Conservation (phyloP, 2,329 filamentous ascomycete genomes). For the Clonostachys rhizophaga region DNA sequence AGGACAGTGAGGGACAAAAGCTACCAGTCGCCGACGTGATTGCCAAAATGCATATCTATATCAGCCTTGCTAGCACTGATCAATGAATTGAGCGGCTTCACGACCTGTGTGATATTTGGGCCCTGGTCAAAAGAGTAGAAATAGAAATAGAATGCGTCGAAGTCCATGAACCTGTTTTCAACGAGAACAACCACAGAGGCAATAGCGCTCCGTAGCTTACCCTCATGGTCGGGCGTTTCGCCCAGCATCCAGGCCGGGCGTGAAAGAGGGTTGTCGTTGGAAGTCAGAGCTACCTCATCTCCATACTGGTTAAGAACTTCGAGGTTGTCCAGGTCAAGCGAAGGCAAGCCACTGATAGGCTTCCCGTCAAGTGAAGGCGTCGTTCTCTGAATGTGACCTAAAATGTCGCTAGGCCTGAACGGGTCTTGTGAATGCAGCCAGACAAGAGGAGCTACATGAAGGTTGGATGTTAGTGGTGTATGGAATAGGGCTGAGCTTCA, state of each 20-base stretch:
- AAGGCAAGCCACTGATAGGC: constrained; percentile 8
- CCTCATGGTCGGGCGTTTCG: constrained; percentile 11
- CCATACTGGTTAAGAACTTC: constrained; percentile 11
- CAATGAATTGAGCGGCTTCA: constrained; percentile 14
- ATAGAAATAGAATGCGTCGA: constrained; percentile 23
- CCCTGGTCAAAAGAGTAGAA: constrained; percentile 23
- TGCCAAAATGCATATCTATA: constrained; percentile 11
- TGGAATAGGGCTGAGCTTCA: too few relatives aligned
- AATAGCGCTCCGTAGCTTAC: constrained; percentile 12
- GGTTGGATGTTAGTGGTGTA: not conserved
- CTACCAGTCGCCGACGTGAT: constrained; percentile 18
- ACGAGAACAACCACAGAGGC: constrained; percentile 18
- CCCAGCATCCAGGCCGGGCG: constrained; percentile 16
- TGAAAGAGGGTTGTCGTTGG: constrained; percentile 12
- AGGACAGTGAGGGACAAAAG: not conserved
- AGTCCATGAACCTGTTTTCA: constrained; percentile 6
- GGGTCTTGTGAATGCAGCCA: constrained; percentile 24
- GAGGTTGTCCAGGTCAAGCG: constrained; percentile 17
- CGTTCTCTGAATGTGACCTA: constrained; percentile 19
- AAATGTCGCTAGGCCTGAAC: constrained; percentile 17
- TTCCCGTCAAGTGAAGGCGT: constrained; percentile 10
- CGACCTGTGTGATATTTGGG: constrained; percentile 16
- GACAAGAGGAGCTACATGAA: constrained; percentile 16
- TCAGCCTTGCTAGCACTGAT: constrained; percentile 5
- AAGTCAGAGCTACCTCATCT: constrained; percentile 14